Conservation (phyloP, 768 basidiomycete genomes). For the Cystobasidium onofrii region DNA sequence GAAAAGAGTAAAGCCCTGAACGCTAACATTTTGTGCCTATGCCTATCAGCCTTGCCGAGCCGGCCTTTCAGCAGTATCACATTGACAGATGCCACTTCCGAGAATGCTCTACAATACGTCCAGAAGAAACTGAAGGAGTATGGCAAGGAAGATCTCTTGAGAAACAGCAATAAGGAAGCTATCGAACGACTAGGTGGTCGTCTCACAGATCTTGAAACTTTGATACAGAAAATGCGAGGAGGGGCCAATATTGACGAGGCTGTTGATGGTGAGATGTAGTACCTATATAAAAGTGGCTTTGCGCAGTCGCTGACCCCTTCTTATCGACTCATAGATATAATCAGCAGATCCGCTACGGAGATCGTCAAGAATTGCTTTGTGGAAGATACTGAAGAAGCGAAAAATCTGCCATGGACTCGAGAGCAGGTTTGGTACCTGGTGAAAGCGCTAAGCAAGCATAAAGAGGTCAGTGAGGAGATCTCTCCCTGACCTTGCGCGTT, state of each 20-base stretch:
- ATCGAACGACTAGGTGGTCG: constrained; percentile 79
- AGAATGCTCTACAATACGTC: constrained; percentile 71
- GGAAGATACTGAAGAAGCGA: constrained; percentile 81
- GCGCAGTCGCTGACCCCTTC: too few species aligned
- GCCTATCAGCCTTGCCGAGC: constrained; percentile 62
- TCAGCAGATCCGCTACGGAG: constrained; percentile 67
- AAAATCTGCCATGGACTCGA: constrained; percentile 68
- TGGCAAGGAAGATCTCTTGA: constrained; percentile 22
- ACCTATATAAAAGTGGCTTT: too few species aligned
- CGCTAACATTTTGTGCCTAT: neutral
- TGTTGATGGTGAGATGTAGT: constrained; percentile 33
- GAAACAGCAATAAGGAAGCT: constrained; percentile 45
- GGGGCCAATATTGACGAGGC: constrained; percentile 39
- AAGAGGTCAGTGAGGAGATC: constrained; percentile 46
- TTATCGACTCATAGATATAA: too few species aligned
- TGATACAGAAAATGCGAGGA: constrained; percentile 39
- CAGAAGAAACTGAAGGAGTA: constrained; percentile 62
- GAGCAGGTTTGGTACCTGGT: constrained; percentile 83
- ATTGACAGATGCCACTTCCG: constrained; percentile 73
- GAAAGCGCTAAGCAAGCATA: constrained; percentile 59
- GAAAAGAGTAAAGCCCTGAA: neutral
- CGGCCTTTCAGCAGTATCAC: constrained; percentile 72
- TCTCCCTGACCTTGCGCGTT: neutral
- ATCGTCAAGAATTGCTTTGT: constrained; percentile 86
- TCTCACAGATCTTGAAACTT: constrained; percentile 71